phyloP scores from a whole-genome alignment of 2,329 filamentous ascomycete species.

The Stagonosporopsis cucurbitacearum region DNA sequence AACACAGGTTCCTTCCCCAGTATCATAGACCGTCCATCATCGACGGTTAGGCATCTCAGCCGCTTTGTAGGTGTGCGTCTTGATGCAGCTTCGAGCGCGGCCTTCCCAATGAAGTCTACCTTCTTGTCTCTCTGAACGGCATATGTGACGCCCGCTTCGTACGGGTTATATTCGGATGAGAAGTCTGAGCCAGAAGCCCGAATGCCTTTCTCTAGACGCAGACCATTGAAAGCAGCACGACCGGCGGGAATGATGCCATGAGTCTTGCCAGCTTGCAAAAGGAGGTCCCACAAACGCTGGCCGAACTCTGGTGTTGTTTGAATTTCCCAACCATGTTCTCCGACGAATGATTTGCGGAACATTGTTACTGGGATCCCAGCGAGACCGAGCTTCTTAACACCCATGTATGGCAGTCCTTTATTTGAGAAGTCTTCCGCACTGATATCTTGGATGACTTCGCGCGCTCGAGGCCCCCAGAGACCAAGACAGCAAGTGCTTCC shows the following conservation, averaged over 20 bases:
- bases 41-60: constrained; percentile 60
- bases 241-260: constrained; percentile 66
- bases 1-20: constrained; percentile 69
- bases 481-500: constrained; percentile 66
- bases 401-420: constrained; percentile 58
- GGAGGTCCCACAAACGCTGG: constrained; percentile 63
- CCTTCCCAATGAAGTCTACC: constrained; percentile 59
- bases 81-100: constrained; percentile 55
- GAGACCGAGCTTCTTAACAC: constrained; percentile 58
- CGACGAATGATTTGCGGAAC: constrained; percentile 65
- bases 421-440: constrained; percentile 57
- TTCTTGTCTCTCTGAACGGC: constrained; percentile 58
- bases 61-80: constrained; percentile 45
- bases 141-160: constrained; percentile 62
- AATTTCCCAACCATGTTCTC: constrained; percentile 69
- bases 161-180: constrained; percentile 66
- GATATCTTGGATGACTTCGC: constrained; percentile 58
- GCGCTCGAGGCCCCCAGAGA: constrained; percentile 66
- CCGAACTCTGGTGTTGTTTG: constrained; percentile 66
- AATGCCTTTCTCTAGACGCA: constrained; percentile 67
- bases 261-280: constrained; percentile 61
- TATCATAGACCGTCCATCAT: constrained; percentile 64
- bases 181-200: constrained; percentile 65
- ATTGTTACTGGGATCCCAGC: constrained; percentile 63
- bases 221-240: constrained; percentile 62